Conservation (phyloP, 306 rosid genomes). For the Pterocarpus macrocarpus region DNA sequence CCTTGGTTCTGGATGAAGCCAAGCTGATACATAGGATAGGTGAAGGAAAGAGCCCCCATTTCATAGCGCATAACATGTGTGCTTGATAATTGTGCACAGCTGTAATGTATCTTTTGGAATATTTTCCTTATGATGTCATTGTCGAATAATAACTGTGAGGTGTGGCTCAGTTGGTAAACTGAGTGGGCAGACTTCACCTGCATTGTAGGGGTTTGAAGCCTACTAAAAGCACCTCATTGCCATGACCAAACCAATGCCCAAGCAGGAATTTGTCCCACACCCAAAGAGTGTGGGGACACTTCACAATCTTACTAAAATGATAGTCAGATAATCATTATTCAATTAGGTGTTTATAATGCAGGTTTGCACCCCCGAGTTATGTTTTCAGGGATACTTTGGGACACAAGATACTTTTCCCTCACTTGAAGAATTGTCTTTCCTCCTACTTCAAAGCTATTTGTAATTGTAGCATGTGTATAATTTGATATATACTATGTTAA, state of each 20-base stretch:
- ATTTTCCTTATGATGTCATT: background rate
- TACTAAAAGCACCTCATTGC: conserved; percentile 6
- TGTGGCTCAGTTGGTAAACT: background rate
- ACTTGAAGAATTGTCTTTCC: conserved; percentile 12
- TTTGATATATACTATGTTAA: background rate
- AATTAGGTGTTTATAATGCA: too few species aligned
- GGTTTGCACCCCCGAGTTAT: too few species aligned
- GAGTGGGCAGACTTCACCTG: background rate
- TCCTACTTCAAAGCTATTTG: conserved; percentile 14
- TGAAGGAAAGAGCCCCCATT: too few species aligned
- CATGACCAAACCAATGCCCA: background rate
- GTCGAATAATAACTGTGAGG: background rate
- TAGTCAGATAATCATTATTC: too few species aligned
- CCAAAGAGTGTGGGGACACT: too few species aligned
- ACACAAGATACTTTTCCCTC: background rate
- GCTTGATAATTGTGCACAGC: background rate
- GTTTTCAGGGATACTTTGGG: too few species aligned
- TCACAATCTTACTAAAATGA: too few species aligned
- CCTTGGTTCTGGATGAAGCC: too few species aligned
- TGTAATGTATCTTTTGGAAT: conserved; percentile 11
- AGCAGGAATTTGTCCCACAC: conserved; percentile 14
- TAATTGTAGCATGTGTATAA: conserved; percentile 1
- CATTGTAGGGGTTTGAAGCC: background rate
- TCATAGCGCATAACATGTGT: background rate
- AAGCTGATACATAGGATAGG: too few species aligned